Base-by-base conservation (phyloP, 257 asterid species). In the Rubia yunnanensis region DNA sequence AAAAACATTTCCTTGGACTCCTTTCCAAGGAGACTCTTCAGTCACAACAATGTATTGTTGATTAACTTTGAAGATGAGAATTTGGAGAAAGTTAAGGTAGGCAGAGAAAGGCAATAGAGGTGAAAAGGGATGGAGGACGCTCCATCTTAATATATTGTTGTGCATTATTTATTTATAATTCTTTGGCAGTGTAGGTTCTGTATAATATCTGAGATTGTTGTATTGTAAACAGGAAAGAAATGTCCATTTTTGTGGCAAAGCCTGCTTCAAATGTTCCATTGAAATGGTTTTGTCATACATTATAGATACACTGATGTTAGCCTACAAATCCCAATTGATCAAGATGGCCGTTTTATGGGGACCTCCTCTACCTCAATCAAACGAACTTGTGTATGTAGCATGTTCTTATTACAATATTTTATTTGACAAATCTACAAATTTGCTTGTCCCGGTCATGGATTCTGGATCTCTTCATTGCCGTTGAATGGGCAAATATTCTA, bases 1-100 rank as follows among this genome's bases (percentile, higher is more conserved):
- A 92, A 72, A 79, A 67, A 65, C 70, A 65, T 8, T 68, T 89
- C 31, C 83, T 86, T 53, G 75, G 63, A 32, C 65, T 83, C 36
- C 71, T 92, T 62, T 77, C 87, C 5, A 66, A 63, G 38, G 82
- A 22, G n/a, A 81, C 66, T 23, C 58, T 72, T 46, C 76, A 14
- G 66, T 74, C 84, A 27, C 78, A 49, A 27, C 88, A 67, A 74
- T 83, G 91, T 73, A 60, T 66, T 54, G 36, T 49, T 30, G 83
- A 82, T 34, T 77, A 39, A 71, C 46, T 44, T 59, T 49, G 6
- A 15, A 36, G 69, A 48, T 24, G 30, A 62, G 46, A 53, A 20
- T 39, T n/a, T 53, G 36, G 70, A 54, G 74, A 38, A 30, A 31
- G 52, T 44, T 18, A 36, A 15, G 28, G 24, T 44, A 49, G 64